These are phyloP conservation scores for Bifiguratus adelaidae DNA, from an alignment of 192 early-diverging fungal species.

Conservation along the genomic window DNA sequence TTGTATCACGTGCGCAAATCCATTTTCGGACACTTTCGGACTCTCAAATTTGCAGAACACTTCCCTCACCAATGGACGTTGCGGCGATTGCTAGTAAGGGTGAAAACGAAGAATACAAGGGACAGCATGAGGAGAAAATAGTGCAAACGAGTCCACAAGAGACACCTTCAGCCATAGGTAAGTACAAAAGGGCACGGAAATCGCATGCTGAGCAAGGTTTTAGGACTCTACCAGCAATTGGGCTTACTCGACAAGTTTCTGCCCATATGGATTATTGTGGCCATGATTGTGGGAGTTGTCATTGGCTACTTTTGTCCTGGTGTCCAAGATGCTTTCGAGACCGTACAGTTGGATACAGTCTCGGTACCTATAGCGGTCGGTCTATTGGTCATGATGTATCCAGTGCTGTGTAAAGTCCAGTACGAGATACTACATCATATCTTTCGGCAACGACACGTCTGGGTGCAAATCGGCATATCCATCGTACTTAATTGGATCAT, in stretches of 20 bases:
- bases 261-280: conserved; percentile 21
- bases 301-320: conserved; percentile 47
- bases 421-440: conserved; percentile 32
- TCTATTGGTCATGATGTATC: conserved; percentile 63
- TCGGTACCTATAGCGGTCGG: conserved; percentile 62
- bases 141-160: too few relatives aligned
- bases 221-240: conserved; percentile 9
- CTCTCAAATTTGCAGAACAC: too few relatives aligned
- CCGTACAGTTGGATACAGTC: conserved; percentile 46
- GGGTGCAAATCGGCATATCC: conserved; percentile 41
- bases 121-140: too few relatives aligned
- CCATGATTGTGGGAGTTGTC: conserved; percentile 46
- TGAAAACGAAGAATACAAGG: too few relatives aligned
- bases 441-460: conserved; percentile 27
- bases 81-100: too few relatives aligned
- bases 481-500: conserved; percentile 57
- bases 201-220: too few relatives aligned
- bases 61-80: too few relatives aligned
- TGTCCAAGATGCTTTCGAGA: conserved; percentile 35
- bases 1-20: too few relatives aligned
- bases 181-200: too few relatives aligned
- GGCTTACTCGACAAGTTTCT: conserved; percentile 25
- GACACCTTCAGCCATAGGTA: too few relatives aligned
- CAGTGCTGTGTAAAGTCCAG: conserved; percentile 50
- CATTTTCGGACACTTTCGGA: too few relatives aligned